Evolutionary conservation across 352 stramenopile genomes (phyloP).

Genomic region (Phytophthora crassamura): DNA sequence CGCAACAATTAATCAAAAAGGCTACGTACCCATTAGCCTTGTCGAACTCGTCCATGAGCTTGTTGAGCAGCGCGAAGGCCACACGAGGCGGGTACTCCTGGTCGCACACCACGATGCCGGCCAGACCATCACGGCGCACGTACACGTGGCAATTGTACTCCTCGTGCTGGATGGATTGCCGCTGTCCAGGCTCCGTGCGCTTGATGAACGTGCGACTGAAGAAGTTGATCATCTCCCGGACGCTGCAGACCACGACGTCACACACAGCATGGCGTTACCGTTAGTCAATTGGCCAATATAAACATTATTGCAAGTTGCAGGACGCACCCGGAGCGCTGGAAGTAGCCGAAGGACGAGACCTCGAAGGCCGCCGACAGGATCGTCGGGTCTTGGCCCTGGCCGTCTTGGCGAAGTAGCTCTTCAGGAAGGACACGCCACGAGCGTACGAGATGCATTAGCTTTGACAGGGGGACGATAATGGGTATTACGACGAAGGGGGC

Average conservation of each 20-base stretch:
- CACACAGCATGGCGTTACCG: constrained; percentile 6
- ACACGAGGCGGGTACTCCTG: constrained; percentile 98
- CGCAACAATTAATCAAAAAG: constrained; percentile 21
- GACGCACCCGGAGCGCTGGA: constrained; percentile 81
- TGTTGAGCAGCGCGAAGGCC: constrained; percentile 97
- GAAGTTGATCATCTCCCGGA: constrained; percentile 99
- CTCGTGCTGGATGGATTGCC: constrained; percentile 98
- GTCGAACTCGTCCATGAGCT: constrained; percentile 97
- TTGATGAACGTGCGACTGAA: constrained; percentile 99
- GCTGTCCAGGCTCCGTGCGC: constrained; percentile 95
- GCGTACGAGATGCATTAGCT: background rate
- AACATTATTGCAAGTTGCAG: background rate
- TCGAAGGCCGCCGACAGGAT: constrained; percentile 79
- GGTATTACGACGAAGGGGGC: background rate
- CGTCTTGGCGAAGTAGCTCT: constrained; percentile 80
- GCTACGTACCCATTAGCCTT: constrained; percentile 56
- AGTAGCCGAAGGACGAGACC: constrained; percentile 87
- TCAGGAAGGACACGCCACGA: constrained; percentile 5
- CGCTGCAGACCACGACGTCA: constrained; percentile 46
- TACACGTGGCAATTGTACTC: constrained; percentile 99
- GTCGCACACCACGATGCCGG: constrained; percentile 97
- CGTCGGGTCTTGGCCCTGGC: constrained; percentile 58
- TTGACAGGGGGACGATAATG: background rate
- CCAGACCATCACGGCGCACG: constrained; percentile 96
- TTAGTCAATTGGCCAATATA: background rate